A percentile compares a stretch with the other conserved stretches of the same genome.
These are phyloP conservation scores for Crithidia fasciculata DNA, from an alignment of 208 protist species.

Conservation along the genomic window DNA sequence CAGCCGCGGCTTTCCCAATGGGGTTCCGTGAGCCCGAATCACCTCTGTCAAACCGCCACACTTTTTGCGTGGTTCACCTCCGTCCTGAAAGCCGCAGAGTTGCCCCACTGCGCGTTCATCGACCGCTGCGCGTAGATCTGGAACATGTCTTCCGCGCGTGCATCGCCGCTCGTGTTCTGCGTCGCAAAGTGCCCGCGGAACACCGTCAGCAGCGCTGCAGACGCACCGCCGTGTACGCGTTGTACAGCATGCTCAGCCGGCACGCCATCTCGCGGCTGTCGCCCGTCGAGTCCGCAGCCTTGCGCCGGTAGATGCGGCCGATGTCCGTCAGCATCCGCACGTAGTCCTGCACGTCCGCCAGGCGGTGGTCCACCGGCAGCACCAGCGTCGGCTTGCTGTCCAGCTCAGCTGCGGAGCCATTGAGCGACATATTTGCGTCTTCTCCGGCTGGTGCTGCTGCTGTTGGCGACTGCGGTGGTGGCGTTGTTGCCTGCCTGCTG, in stretches of 20 bases:
- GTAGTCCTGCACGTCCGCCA: background rate
- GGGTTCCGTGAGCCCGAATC: background rate
- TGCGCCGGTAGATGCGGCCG: background rate
- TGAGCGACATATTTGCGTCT: background rate
- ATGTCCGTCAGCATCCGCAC: slow-evolving; percentile 8
- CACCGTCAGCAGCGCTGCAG: slow-evolving; percentile 1
- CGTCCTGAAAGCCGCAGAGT: background rate
- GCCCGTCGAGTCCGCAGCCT: background rate
- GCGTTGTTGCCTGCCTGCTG: background rate
- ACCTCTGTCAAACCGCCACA: background rate
- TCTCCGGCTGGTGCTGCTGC: too few relatives aligned
- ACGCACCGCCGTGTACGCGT: slow-evolving; percentile 5
- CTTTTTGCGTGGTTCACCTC: background rate
- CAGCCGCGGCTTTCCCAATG: background rate
- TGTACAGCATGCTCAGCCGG: slow-evolving; percentile 3
- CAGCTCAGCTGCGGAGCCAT: background rate
- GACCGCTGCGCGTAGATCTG: background rate
- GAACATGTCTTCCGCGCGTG: background rate
- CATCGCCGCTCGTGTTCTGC: background rate
- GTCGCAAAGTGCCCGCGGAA: background rate
- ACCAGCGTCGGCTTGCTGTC: background rate
- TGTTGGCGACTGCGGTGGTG: background rate
- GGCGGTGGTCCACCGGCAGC: background rate
- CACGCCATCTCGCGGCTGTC: background rate
- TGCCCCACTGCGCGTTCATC: background rate